phyloP scores from a whole-genome alignment of 2,329 filamentous ascomycete genomes.

The Ophiostoma australiae region DNA sequence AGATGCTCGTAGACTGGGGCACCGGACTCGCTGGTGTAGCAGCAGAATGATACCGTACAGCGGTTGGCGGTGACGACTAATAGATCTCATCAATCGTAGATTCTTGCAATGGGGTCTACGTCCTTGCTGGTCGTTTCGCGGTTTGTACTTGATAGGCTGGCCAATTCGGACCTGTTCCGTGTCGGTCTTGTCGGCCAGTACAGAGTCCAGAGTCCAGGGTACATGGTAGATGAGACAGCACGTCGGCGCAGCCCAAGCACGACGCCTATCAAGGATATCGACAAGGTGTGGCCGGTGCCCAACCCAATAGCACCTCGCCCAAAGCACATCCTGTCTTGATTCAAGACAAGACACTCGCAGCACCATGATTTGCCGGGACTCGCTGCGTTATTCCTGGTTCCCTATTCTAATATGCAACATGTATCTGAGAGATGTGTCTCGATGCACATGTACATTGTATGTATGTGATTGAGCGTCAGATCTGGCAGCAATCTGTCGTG shows the following conservation, averaged over 20 bases:
- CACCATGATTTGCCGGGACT: not conserved
- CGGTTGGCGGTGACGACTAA: not conserved
- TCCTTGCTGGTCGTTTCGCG: not conserved
- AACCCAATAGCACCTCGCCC: not conserved
- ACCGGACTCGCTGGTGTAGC: not conserved
- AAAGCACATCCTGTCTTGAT: not conserved
- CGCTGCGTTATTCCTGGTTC: not conserved
- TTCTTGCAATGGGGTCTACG: not conserved
- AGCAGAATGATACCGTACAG: not conserved
- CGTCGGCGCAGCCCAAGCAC: not conserved
- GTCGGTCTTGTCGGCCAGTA: not conserved
- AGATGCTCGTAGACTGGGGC: not conserved
- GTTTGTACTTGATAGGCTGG: not conserved
- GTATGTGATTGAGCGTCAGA: constrained; percentile 9
- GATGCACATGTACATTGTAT: not conserved
- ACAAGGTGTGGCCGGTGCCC: not conserved
- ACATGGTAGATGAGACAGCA: not conserved
- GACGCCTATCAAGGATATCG: not conserved
- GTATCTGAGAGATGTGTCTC: not conserved
- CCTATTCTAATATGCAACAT: not conserved
- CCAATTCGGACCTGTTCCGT: not conserved
- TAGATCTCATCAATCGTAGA: not conserved
- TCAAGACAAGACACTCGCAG: not conserved
- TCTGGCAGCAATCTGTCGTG: constrained; percentile 12
- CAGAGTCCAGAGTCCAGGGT: too few relatives aligned